Evolutionary conservation across 1,284 basidiomycete species (phyloP), one percentile per base, ranked within the genome.

Genomic region (Cutaneotrichosporon spelunceum): DNA sequence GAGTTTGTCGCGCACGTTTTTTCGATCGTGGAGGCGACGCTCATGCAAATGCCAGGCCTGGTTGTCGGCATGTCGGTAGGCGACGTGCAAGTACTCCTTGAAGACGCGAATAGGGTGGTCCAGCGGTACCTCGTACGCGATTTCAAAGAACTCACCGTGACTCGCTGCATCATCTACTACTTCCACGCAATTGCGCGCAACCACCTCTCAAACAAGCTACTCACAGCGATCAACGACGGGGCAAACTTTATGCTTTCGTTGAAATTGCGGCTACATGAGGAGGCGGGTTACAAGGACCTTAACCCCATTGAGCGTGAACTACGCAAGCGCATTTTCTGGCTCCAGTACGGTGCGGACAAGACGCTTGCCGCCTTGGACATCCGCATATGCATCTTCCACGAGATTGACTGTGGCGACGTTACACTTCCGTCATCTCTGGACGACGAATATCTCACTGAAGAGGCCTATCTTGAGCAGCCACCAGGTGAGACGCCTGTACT

Each of bases 311-410:
- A 93, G 80, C 87, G 86, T 64, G 89, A 93, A 78, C 84, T 91
- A 29, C 82, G 90, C 30, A 84, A 90, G 63, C 82, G 91, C 63
- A 85, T 86, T 27, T 93, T 92, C 79, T 93, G 89, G 89, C 79
- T 93, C 33, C 83, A 91, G 56, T 92, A 91, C 70, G 89, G 88
- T 75, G 89, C 88, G 68, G 90, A 92, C 78, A 91, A 91, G 78
- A 91, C 89, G n/a, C 88, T 88, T 85, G 88, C 88, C 50, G 88
- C 91, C 26, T 82, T 92, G 44, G 65, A 72, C 9, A 88, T 88
- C 13, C 83, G 88, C 57, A 88, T 90, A 30, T 88, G 91, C 63
- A 88, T 86, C 72, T 82, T 91, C 70, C 85, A 89, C 59, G 89
- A 92, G 72, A 89, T 91, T 72, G 91, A 93, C 73, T 91, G 88